These are phyloP conservation scores for Baorangia bicolor DNA, from an alignment of 768 basidiomycete genomes.

Conservation along the genomic window DNA sequence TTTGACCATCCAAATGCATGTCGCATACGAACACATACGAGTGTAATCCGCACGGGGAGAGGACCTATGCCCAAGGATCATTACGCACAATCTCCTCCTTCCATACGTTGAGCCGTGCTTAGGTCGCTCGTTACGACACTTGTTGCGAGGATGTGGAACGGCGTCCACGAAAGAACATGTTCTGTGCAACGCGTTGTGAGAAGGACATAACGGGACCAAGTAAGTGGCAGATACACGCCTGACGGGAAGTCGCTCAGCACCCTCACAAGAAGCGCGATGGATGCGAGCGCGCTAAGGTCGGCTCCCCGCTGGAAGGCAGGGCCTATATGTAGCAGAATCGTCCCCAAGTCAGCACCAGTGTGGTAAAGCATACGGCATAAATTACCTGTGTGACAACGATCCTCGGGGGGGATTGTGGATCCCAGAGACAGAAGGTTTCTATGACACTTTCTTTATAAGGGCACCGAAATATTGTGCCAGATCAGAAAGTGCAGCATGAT, in stretches of 20 bases:
- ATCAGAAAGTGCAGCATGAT: constrained; percentile 25
- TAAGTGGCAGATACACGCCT: constrained; percentile 36
- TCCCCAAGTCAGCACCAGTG: constrained; percentile 8
- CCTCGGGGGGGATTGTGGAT: constrained; percentile 34
- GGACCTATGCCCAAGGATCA: constrained; percentile 18
- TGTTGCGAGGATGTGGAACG: constrained; percentile 65
- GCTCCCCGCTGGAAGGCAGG: constrained; percentile 43
- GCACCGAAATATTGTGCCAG: constrained; percentile 14
- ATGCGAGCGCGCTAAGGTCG: constrained; percentile 56
- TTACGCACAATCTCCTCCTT: constrained; percentile 41
- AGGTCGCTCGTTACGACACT: constrained; percentile 72
- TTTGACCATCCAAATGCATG: constrained; percentile 12
- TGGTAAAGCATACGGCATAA: constrained; percentile 22
- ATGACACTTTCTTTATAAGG: constrained; percentile 33
- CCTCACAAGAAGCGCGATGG: constrained; percentile 75
- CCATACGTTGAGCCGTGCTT: constrained; percentile 68
- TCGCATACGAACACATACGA: constrained; percentile 13
- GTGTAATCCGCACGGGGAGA: constrained; percentile 4
- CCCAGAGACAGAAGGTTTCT: constrained; percentile 24
- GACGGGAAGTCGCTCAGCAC: constrained; percentile 55
- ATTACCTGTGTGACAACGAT: constrained; percentile 32
- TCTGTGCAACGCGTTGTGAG: constrained; percentile 19
- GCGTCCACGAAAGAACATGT: constrained; percentile 45
- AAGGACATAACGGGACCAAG: constrained; percentile 1
- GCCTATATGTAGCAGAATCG: constrained; percentile 18